Conservation (phyloP, 495 filamentous ascomycete species). For the Parmelia sp. region DNA sequence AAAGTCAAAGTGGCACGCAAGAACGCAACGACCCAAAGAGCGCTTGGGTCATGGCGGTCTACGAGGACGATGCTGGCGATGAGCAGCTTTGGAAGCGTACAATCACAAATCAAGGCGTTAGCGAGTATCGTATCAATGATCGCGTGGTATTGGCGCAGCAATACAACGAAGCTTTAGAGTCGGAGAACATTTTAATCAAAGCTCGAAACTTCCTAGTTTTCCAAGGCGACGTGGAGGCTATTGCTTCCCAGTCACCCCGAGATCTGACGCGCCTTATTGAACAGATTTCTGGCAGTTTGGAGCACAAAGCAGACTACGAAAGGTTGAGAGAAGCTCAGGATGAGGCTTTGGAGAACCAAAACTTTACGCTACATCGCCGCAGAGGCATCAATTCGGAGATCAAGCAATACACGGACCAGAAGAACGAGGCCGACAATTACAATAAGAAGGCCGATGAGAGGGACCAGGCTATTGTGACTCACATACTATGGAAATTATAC, state of each 20-base stretch:
- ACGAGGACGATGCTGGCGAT: slow-evolving; percentile 94
- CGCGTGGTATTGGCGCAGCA: slow-evolving; percentile 78
- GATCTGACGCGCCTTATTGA: slow-evolving; percentile 95
- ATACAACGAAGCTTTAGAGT: slow-evolving; percentile 89
- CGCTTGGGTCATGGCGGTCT: slow-evolving; percentile 98
- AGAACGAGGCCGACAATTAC: slow-evolving; percentile 90
- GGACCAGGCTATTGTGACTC: slow-evolving; percentile 87
- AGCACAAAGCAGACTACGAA: slow-evolving; percentile 95
- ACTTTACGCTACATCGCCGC: slow-evolving; percentile 76
- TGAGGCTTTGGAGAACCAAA: slow-evolving; percentile 80
- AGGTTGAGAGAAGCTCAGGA: slow-evolving; percentile 76
- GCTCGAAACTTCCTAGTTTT: slow-evolving; percentile 97
- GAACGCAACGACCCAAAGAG: slow-evolving; percentile 72
- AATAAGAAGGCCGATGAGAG: slow-evolving; percentile 80
- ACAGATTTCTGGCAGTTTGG: slow-evolving; percentile 92
- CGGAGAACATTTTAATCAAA: slow-evolving; percentile 95
- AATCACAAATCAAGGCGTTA: slow-evolving; percentile 80
- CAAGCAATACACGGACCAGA: slow-evolving; percentile 94
- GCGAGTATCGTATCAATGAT: slow-evolving; percentile 97
- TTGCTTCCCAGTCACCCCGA: slow-evolving; percentile 85
- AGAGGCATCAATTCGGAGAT: slow-evolving; percentile 96
- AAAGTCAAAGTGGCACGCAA: slow-evolving; percentile 41
- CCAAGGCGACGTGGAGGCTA: slow-evolving; percentile 97
- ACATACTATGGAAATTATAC: slow-evolving; percentile 94
- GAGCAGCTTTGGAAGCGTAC: slow-evolving; percentile 92